These are phyloP conservation scores for Colletotrichum neosansevieriae DNA, from an alignment of 2,329 filamentous ascomycete genomes.

Conservation along the genomic window DNA sequence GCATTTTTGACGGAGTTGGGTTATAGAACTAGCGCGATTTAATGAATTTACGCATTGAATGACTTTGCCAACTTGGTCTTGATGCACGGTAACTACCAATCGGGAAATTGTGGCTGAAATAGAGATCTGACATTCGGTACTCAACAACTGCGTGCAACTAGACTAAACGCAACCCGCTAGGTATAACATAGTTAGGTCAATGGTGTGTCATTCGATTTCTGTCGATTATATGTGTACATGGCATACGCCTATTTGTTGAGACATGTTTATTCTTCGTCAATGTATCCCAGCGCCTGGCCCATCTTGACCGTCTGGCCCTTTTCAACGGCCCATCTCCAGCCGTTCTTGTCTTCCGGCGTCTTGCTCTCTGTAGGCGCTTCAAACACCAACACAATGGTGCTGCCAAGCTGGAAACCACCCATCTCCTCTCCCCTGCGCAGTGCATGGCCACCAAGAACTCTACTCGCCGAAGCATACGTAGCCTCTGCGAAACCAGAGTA, in stretches of 20 bases:
- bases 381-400: slow-evolving; percentile 95
- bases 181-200: neutral
- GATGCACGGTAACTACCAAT: neutral
- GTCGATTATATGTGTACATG: slow-evolving; percentile 26
- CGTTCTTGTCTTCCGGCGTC: slow-evolving; percentile 64
- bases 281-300: slow-evolving; percentile 85
- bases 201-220: slow-evolving; percentile 4
- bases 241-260: neutral
- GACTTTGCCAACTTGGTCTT: slow-evolving; percentile 9
- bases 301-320: slow-evolving; percentile 91
- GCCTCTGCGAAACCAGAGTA: slow-evolving; percentile 95
- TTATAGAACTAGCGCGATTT: slow-evolving; percentile 25
- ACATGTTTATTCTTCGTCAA: slow-evolving; percentile 64
- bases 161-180: neutral
- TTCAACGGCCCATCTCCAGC: slow-evolving; percentile 88
- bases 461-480: slow-evolving; percentile 83
- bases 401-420: slow-evolving; percentile 96
- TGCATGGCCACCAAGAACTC: slow-evolving; percentile 84
- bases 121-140: slow-evolving; percentile 15
- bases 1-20: slow-evolving; percentile 19
- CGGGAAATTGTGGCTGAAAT: slow-evolving; percentile 10
- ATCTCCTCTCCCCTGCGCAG: slow-evolving; percentile 93
- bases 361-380: slow-evolving; percentile 75
- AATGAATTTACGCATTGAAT: slow-evolving; percentile 35
- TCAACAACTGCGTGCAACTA: neutral